These are phyloP conservation scores for Xylaria hypoxylon DNA, from an alignment of 2,329 filamentous ascomycete species.

Conservation along the genomic window DNA sequence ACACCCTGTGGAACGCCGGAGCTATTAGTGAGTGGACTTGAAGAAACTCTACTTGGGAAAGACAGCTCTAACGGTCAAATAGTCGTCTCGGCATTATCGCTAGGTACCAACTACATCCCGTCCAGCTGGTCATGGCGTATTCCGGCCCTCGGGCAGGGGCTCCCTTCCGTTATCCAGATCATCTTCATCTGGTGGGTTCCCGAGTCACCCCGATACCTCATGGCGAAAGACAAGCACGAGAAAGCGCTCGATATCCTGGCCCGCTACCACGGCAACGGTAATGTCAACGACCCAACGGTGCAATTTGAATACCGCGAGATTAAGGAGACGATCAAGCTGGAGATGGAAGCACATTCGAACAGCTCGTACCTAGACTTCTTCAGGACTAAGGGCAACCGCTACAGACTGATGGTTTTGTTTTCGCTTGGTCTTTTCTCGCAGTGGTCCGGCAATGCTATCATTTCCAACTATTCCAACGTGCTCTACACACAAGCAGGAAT, in stretches of 20 bases:
- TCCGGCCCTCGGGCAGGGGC: conserved; percentile 60
- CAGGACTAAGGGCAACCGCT: conserved; percentile 67
- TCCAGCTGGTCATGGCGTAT: conserved; percentile 65
- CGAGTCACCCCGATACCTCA: conserved; percentile 58
- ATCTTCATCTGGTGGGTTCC: conserved; percentile 60
- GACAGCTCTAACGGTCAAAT: conserved; percentile 32
- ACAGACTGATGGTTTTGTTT: conserved; percentile 63
- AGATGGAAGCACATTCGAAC: conserved; percentile 59
- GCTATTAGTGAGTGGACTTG: conserved; percentile 45
- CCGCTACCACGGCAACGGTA: conserved; percentile 68
- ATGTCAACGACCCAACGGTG: conserved; percentile 63
- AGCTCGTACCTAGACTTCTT: conserved; percentile 67
- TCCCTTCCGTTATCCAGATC: conserved; percentile 61
- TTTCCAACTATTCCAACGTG: conserved; percentile 67
- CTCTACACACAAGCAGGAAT: conserved; percentile 67
- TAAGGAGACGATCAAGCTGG: conserved; percentile 66
- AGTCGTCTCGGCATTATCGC: conserved; percentile 62
- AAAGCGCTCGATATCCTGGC: conserved; percentile 66
- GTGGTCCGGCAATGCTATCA: conserved; percentile 70
- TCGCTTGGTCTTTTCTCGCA: conserved; percentile 70
- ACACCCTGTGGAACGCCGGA: conserved; percentile 63
- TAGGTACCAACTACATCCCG: conserved; percentile 60
- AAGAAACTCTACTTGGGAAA: not conserved
- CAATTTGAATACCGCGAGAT: conserved; percentile 71
- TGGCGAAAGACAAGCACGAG: conserved; percentile 64